These are phyloP conservation scores for Lactuca sativa DNA, from an alignment of 129 eudicot genomes.

Conservation along the genomic window DNA sequence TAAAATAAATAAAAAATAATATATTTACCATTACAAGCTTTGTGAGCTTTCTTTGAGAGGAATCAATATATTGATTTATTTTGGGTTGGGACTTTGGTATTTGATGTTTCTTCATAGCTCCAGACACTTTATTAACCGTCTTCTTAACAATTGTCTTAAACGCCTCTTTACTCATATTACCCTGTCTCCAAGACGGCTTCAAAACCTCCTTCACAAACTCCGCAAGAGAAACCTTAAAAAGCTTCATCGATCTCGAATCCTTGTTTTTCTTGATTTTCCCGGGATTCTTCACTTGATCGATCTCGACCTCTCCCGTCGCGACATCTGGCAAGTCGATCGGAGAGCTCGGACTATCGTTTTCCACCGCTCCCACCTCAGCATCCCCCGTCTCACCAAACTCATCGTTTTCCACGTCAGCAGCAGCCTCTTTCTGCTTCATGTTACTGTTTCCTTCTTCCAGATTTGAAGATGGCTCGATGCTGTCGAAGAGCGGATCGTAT, in stretches of 20 bases:
- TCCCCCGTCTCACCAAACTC: conserved; percentile 94
- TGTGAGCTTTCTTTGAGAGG: conserved; percentile 79
- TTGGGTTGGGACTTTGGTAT: conserved; percentile 83
- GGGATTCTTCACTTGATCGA: conserved; percentile 63
- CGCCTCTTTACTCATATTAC: conserved; percentile 99
- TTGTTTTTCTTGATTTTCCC: conserved; percentile 60
- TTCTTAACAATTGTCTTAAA: conserved; percentile 97
- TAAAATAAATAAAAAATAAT: background rate
- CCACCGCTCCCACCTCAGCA: conserved; percentile 82
- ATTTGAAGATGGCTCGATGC: conserved; percentile 65
- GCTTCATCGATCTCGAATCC: conserved; percentile 77
- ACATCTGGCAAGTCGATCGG: conserved; percentile 43
- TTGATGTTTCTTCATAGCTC: conserved; percentile 85
- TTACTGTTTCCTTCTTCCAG: conserved; percentile 26
- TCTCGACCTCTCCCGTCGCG: conserved; percentile 69
- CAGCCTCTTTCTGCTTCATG: conserved; percentile 41
- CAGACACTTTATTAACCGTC: conserved; percentile 93
- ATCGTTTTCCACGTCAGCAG: conserved; percentile 50
- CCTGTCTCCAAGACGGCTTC: conserved; percentile 97
- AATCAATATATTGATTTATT: conserved; percentile 84
- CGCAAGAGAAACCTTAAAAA: conserved; percentile 75
- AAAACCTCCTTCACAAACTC: conserved; percentile 90
- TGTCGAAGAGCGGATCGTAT: conserved; percentile 83
- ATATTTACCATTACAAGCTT: conserved; percentile 82
- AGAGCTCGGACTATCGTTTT: conserved; percentile 71